A percentile compares a stretch with the other conserved stretches of the same genome.
Conservation (phyloP, 2,329 filamentous ascomycete species). For the Pleurostoma richardsiae region DNA sequence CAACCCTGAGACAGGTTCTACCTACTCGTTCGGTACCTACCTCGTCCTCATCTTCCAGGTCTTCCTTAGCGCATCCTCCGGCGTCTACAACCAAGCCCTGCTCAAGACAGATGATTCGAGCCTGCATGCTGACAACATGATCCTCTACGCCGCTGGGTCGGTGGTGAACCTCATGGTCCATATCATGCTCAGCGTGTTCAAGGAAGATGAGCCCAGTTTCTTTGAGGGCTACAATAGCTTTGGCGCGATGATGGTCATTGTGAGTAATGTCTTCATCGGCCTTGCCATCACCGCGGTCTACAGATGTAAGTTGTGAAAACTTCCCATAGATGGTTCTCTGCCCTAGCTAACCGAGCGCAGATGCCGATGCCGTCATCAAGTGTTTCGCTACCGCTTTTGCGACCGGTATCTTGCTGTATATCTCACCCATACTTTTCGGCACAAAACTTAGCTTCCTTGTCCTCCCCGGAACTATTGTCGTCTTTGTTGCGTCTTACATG, state of each 20-base stretch:
- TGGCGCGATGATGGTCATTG: constrained; percentile 22
- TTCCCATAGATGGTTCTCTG: no score
- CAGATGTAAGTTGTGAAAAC: constrained; percentile 18
- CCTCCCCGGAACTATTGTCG: constrained; percentile 20
- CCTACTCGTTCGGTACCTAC: constrained; percentile 22
- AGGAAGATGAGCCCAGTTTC: constrained; percentile 18
- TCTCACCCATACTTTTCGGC: constrained; percentile 22
- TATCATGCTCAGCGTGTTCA: constrained; percentile 11
- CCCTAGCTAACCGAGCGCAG: constrained; percentile 10
- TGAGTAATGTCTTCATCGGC: constrained; percentile 26
- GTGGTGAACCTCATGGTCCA: constrained; percentile 22
- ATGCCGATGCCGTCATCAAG: constrained; percentile 26
- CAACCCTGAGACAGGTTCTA: constrained; percentile 17
- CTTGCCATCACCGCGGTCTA: constrained; percentile 27
- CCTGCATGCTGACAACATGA: constrained; percentile 25
- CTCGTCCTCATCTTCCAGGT: constrained; percentile 23
- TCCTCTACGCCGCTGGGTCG: constrained; percentile 21
- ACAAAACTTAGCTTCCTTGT: constrained; percentile 19
- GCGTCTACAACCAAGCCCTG: constrained; percentile 27
- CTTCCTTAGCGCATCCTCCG: constrained; percentile 21
- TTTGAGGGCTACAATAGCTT: constrained; percentile 11
- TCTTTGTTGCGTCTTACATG: constrained; percentile 23
- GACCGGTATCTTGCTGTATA: constrained; percentile 22
- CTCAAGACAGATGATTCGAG: constrained; percentile 22
- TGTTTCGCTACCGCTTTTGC: constrained; percentile 24